These are phyloP conservation scores for Hypoxylon sp. DNA, from an alignment of 2,329 filamentous ascomycete genomes.

Conservation along the genomic window DNA sequence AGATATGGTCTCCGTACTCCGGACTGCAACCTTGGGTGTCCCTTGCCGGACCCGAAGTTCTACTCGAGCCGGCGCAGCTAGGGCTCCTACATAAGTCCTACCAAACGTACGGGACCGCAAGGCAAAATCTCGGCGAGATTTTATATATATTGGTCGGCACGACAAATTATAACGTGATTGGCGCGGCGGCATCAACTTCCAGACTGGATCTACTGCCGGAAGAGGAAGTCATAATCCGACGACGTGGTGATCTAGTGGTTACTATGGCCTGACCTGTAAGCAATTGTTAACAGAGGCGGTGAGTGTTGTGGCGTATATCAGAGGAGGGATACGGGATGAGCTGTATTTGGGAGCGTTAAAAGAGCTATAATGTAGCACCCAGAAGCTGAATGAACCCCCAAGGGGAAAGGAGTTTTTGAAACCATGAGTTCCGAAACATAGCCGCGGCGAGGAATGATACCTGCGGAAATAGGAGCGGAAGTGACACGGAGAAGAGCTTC, in stretches of 20 bases:
- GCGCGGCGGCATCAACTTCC: background rate
- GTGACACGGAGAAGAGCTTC: slow-evolving; percentile 27
- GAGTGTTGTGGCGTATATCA: slow-evolving; percentile 16
- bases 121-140: background rate
- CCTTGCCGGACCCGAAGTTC: slow-evolving; percentile 21
- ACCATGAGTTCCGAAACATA: slow-evolving; percentile 21
- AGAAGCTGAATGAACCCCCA: slow-evolving; percentile 14
- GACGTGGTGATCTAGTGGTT: slow-evolving; percentile 17
- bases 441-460: slow-evolving; percentile 31
- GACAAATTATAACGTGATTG: slow-evolving; percentile 4
- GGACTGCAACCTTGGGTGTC: slow-evolving; percentile 27
- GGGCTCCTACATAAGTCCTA: slow-evolving; percentile 7
- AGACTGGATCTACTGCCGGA: slow-evolving; percentile 5
- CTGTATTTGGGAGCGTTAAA: slow-evolving; percentile 12
- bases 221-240: slow-evolving; percentile 10
- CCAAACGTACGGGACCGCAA: slow-evolving; percentile 26
- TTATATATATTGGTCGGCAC: slow-evolving; percentile 9
- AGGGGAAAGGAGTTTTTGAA: slow-evolving; percentile 21
- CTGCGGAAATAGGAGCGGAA: slow-evolving; percentile 40
- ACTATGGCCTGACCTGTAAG: slow-evolving; percentile 11
- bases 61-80: slow-evolving; percentile 10
- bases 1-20: slow-evolving; percentile 5
- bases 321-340: slow-evolving; percentile 10
- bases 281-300: slow-evolving; percentile 10
- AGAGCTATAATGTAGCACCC: slow-evolving; percentile 26